Percentiles rank a stretch among this genome's conserved stretches.
phyloP scores from a whole-genome alignment of 441 rosid species.

The Dalechampia spathulata region DNA sequence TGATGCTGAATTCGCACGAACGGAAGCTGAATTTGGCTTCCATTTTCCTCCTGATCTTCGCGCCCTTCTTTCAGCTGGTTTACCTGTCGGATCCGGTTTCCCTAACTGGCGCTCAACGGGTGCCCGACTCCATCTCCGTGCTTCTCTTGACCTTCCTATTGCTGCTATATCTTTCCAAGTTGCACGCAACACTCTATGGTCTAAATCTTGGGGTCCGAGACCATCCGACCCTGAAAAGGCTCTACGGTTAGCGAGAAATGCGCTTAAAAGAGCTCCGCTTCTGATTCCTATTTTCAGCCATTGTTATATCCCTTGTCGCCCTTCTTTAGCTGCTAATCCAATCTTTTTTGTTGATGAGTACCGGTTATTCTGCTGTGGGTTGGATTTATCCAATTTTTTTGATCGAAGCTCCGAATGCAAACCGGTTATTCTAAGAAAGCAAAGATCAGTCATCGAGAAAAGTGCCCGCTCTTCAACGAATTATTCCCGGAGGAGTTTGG shows the following conservation, averaged over 20 bases:
- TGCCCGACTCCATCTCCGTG: slow-evolving; percentile 74
- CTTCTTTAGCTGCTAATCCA: slow-evolving; percentile 90
- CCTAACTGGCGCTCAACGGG: slow-evolving; percentile 89
- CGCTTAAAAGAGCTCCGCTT: slow-evolving; percentile 82
- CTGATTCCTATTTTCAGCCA: slow-evolving; percentile 88
- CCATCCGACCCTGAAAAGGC: slow-evolving; percentile 82
- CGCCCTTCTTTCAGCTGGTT: slow-evolving; percentile 78
- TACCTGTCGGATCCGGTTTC: slow-evolving; percentile 79
- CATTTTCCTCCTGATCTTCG: slow-evolving; percentile 88
- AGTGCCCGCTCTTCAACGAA: slow-evolving; percentile 41
- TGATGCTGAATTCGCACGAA: slow-evolving; percentile 81
- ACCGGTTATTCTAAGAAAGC: slow-evolving; percentile 36
- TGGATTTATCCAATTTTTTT: slow-evolving; percentile 79
- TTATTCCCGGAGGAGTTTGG: slow-evolving; percentile 59
- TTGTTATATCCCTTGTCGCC: slow-evolving; percentile 84
- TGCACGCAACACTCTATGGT: slow-evolving; percentile 82
- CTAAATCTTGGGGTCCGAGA: slow-evolving; percentile 86
- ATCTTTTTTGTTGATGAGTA: slow-evolving; percentile 83
- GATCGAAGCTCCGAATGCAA: slow-evolving; percentile 46
- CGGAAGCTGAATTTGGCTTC: slow-evolving; percentile 89
- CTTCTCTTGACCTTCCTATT: slow-evolving; percentile 72
- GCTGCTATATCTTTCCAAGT: slow-evolving; percentile 92
- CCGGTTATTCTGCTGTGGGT: slow-evolving; percentile 86
- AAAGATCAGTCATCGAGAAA: slow-evolving; percentile 59
- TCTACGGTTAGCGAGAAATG: slow-evolving; percentile 71